A percentile compares a stretch with the other conserved stretches of the same genome.
Evolutionary conservation across 2,329 filamentous ascomycete species (phyloP).

Genomic region (Aspergillus awamori): DNA sequence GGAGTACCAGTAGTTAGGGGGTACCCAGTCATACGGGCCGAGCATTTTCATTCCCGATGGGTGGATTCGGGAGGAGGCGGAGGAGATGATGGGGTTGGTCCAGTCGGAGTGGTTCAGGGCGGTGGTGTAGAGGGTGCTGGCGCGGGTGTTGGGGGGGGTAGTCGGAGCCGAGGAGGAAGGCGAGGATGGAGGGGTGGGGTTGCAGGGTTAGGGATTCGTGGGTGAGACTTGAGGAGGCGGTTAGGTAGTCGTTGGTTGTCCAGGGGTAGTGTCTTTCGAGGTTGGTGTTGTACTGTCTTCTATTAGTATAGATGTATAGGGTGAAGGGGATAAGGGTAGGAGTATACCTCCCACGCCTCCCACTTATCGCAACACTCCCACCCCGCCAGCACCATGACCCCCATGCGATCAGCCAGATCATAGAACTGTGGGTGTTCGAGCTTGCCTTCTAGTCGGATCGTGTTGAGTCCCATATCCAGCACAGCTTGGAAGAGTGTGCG

Average conservation of each 20-base stretch:
- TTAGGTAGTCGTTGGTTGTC: conserved; percentile 52
- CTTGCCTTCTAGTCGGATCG: conserved; percentile 65
- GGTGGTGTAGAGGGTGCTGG: conserved; percentile 56
- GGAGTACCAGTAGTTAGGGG: conserved; percentile 67
- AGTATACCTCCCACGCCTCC: conserved; percentile 59
- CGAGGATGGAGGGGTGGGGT: conserved; percentile 61
- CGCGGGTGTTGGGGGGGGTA: conserved; percentile 65
- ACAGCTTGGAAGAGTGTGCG: conserved; percentile 55
- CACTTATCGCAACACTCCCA: conserved; percentile 72
- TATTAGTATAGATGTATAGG: too few relatives aligned
- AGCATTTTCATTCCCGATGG: conserved; percentile 68
- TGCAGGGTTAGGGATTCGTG: conserved; percentile 66
- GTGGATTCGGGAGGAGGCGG: conserved; percentile 56
- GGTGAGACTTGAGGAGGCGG: conserved; percentile 55
- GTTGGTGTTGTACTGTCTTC: conserved; percentile 58
- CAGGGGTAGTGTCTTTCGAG: conserved; percentile 6
- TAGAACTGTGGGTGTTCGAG: conserved; percentile 66
- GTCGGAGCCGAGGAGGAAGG: conserved; percentile 64
- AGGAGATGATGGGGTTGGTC: conserved; percentile 60
- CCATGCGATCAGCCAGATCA: conserved; percentile 60
- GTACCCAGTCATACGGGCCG: conserved; percentile 68
- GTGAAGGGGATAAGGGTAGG: not conserved
- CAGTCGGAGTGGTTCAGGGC: conserved; percentile 57
- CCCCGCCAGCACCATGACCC: conserved; percentile 64
- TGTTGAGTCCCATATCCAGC: conserved; percentile 65